A percentile compares a stretch with the other conserved stretches of the same genome.
phyloP scores from a whole-genome alignment of 140 eudicot genomes.

The Flaveria floridana region DNA sequence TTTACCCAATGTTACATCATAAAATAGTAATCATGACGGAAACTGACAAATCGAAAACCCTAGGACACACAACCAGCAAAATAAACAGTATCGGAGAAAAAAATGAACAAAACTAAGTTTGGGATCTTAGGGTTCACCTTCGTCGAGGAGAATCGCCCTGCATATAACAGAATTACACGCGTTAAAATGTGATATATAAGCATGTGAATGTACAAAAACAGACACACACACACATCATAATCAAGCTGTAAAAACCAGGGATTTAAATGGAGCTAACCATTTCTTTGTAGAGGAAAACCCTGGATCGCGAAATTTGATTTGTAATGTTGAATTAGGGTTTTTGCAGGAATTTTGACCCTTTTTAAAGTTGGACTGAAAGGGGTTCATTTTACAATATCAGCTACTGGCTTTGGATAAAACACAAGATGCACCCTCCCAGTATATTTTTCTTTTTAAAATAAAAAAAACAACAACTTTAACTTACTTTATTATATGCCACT shows the following conservation, averaged over 20 bases:
- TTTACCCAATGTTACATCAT: background rate
- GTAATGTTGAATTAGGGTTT: constrained; percentile 33
- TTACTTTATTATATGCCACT: no score
- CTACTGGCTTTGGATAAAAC: background rate
- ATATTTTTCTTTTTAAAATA: no score
- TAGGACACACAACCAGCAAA: background rate
- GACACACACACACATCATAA: background rate
- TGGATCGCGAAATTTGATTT: constrained; percentile 34
- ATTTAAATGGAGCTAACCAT: constrained; percentile 24
- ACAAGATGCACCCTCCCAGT: background rate
- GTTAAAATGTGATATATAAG: constrained; percentile 24
- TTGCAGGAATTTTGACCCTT: constrained; percentile 17
- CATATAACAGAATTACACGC: constrained; percentile 15
- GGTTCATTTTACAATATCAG: constrained; percentile 15
- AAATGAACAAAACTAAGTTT: background rate
- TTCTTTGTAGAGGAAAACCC: constrained; percentile 34
- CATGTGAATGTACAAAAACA: constrained; percentile 5
- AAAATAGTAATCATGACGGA: constrained; percentile 4
- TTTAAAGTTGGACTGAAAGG: background rate
- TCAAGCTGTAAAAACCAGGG: background rate
- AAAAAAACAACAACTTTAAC: no score
- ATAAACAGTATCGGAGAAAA: background rate
- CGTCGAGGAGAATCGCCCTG: constrained; percentile 79
- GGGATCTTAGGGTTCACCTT: constrained; percentile 50
- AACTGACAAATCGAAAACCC: constrained; percentile 13